Evolutionary conservation across 495 filamentous ascomycete genomes (phyloP).

Genomic region (Letharia columbiana): DNA sequence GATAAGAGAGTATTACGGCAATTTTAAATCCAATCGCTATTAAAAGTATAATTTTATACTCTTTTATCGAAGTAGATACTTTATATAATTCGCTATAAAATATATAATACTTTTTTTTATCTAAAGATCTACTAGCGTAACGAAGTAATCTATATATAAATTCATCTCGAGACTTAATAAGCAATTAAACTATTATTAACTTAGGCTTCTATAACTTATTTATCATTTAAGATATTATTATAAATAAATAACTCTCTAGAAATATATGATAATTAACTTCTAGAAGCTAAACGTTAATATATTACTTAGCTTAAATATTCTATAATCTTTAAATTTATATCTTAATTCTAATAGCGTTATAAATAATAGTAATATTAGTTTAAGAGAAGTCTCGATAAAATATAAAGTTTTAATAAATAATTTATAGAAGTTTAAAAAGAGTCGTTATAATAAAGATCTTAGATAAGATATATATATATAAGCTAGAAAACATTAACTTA

Average conservation of each 20-base stretch:
- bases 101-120: slow-evolving; percentile 1
- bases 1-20: slow-evolving; percentile 27
- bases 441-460: slow-evolving; percentile 25
- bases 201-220: background rate
- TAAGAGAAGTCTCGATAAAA: slow-evolving; percentile 21
- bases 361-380: slow-evolving; percentile 18
- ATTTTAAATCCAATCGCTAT: slow-evolving; percentile 28
- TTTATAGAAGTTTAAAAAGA: slow-evolving; percentile 19
- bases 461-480: slow-evolving; percentile 26
- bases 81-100: slow-evolving; percentile 31
- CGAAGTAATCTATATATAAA: slow-evolving; percentile 7
- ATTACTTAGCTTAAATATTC: slow-evolving; percentile 31
- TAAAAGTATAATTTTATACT: slow-evolving; percentile 30
- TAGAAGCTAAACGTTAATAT: slow-evolving; percentile 34
- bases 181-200: slow-evolving; percentile 24
- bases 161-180: slow-evolving; percentile 11
- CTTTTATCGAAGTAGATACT: slow-evolving; percentile 19
- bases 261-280: slow-evolving; percentile 29
- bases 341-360: slow-evolving; percentile 13
- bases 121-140: background rate
- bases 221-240: slow-evolving; percentile 31
- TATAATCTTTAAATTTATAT: slow-evolving; percentile 18
- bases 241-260: slow-evolving; percentile 34
- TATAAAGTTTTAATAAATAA: slow-evolving; percentile 28
- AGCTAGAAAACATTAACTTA: slow-evolving; percentile 10